phyloP scores from a whole-genome alignment of 306 rosid species.

The Prinsepia uniflora region DNA sequence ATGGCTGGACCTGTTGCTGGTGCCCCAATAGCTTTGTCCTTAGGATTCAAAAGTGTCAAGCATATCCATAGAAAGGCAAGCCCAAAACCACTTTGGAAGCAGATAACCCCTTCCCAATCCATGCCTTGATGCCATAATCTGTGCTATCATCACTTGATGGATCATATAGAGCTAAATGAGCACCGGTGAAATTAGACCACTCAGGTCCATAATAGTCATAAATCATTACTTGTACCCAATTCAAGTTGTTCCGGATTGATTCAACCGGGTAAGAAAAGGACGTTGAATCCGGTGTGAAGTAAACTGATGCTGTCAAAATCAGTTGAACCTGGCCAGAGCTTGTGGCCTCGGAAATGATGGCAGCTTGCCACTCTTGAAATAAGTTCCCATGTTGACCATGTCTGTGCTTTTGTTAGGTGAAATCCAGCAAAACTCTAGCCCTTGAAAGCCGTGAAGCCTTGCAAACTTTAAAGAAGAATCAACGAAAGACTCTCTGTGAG shows the following conservation, averaged over 20 bases:
- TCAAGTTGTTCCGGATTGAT: constrained; percentile 33
- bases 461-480: constrained; percentile 41
- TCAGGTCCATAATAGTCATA: constrained; percentile 28
- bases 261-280: constrained; percentile 32
- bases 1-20: constrained; percentile 37
- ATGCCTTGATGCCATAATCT: constrained; percentile 42
- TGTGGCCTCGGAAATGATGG: constrained; percentile 34
- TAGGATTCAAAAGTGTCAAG: constrained; percentile 32
- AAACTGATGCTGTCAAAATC: constrained; percentile 40
- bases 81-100: constrained; percentile 40
- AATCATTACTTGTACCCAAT: constrained; percentile 36
- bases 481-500: constrained; percentile 40
- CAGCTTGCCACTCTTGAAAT: constrained; percentile 43
- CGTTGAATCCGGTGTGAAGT: constrained; percentile 19
- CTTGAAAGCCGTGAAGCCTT: constrained; percentile 37
- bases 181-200: constrained; percentile 22
- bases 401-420: constrained; percentile 21
- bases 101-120: constrained; percentile 36
- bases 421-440: constrained; percentile 41
- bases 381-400: constrained; percentile 33
- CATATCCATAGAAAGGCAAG: constrained; percentile 46
- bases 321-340: constrained; percentile 25
- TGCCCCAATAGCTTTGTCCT: constrained; percentile 28
- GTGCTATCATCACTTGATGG: constrained; percentile 28
- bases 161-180: constrained; percentile 46